Evolutionary conservation across 495 filamentous ascomycete species (phyloP).

Genomic region (Durotheca rogersii): DNA sequence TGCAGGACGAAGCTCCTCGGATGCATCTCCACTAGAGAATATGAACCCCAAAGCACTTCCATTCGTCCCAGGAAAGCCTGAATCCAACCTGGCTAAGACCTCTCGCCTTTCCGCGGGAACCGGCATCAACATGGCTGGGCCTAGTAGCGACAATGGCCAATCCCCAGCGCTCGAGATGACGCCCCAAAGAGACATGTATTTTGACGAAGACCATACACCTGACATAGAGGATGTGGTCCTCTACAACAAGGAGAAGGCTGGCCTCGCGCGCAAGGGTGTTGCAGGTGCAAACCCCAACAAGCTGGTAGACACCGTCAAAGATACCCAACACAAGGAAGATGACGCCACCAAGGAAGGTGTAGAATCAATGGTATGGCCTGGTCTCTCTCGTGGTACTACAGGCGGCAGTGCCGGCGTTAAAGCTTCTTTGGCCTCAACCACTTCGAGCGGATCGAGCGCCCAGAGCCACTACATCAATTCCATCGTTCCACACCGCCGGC

Average conservation of each 20-base stretch:
- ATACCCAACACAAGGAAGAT: background rate
- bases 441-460: too few relatives aligned
- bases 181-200: background rate
- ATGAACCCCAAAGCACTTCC: background rate
- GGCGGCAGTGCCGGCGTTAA: too few relatives aligned
- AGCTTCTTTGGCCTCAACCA: too few relatives aligned
- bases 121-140: too few relatives aligned
- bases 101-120: too few relatives aligned
- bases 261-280: background rate
- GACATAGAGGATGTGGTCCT: background rate
- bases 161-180: background rate
- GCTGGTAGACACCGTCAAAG: background rate
- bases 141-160: background rate
- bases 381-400: too few relatives aligned
- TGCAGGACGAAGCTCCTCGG: background rate
- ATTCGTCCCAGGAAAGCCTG: background rate
- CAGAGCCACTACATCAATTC: too few relatives aligned
- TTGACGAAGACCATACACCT: background rate
- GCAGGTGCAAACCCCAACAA: background rate
- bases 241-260: conserved; percentile 3
- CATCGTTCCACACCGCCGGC: too few relatives aligned
- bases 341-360: too few relatives aligned
- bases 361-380: too few relatives aligned
- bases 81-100: background rate
- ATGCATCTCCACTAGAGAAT: background rate